phyloP scores from a whole-genome alignment of 1,284 basidiomycete species.

The Heterobasidion irregulare region DNA sequence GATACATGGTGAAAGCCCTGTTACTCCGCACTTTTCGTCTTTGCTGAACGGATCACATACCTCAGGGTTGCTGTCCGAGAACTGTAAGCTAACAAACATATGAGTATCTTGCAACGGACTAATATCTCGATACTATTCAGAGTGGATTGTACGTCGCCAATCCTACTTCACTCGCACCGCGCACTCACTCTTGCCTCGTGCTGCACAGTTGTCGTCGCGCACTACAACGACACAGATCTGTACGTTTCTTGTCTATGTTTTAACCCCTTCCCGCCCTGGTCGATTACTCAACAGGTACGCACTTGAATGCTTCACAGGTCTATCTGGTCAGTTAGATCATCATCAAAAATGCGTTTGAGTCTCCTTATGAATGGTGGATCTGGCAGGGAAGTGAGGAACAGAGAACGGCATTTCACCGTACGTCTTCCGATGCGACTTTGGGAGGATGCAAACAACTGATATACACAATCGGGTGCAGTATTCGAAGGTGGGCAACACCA shows the following conservation, averaged over 20 bases:
- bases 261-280: not conserved
- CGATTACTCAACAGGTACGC: not conserved
- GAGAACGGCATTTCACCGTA: conserved; percentile 78
- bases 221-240: conserved; percentile 65
- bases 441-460: not conserved
- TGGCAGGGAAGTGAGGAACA: conserved; percentile 75
- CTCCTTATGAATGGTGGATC: conserved; percentile 5
- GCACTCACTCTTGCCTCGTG: not conserved
- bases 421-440: conserved; percentile 15
- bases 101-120: not conserved
- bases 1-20: conserved; percentile 39
- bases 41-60: not conserved
- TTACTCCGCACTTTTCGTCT: not conserved
- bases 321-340: conserved; percentile 51
- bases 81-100: conserved; percentile 39
- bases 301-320: conserved; percentile 31
- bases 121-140: conserved; percentile 22
- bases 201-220: conserved; percentile 52
- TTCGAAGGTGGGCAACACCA: conserved; percentile 58
- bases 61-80: conserved; percentile 68
- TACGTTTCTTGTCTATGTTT: conserved; percentile 31
- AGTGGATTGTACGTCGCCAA: conserved; percentile 50
- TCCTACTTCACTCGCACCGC: not conserved
- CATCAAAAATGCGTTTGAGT: not conserved
- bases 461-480: conserved; percentile 40